Conservation (phyloP, 345 rosid genomes). For the Carallia pectinifolia region DNA sequence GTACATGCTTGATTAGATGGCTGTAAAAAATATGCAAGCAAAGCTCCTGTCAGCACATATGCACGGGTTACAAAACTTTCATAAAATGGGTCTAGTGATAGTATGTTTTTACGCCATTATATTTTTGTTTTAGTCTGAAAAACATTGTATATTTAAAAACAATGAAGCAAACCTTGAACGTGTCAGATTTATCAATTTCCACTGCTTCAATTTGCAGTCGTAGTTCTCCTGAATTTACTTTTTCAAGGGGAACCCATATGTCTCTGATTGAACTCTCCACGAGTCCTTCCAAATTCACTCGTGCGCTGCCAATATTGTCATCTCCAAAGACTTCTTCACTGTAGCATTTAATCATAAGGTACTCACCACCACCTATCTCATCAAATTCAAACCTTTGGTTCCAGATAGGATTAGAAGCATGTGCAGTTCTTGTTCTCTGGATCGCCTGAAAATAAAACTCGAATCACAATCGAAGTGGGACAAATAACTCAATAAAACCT, state of each 20-base stretch:
- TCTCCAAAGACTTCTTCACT: conserved; percentile 75
- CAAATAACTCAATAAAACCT: neutral
- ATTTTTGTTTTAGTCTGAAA: neutral
- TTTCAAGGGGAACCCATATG: conserved; percentile 91
- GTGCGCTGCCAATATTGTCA: conserved; percentile 78
- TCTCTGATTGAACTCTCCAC: conserved; percentile 64
- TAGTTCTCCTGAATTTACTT: conserved; percentile 82
- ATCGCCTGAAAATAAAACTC: conserved; percentile 40
- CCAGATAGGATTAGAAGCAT: conserved; percentile 53
- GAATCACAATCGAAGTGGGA: conserved; percentile 6
- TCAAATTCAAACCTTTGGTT: conserved; percentile 79
- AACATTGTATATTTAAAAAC: neutral
- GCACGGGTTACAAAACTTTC: neutral
- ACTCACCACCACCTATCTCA: conserved; percentile 80
- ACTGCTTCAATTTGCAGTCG: conserved; percentile 79
- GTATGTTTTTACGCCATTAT: neutral
- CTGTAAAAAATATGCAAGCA: too few species aligned
- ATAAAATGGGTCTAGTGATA: neutral
- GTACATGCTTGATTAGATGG: too few species aligned
- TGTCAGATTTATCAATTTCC: conserved; percentile 52
- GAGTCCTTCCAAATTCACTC: conserved; percentile 82
- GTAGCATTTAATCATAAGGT: conserved; percentile 73
- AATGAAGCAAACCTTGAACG: conserved; percentile 47
- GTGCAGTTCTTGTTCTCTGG: conserved; percentile 65
- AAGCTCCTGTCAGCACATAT: neutral